These are phyloP conservation scores for Phytophthora sojae DNA, from an alignment of 352 stramenopile species.

Conservation along the genomic window DNA sequence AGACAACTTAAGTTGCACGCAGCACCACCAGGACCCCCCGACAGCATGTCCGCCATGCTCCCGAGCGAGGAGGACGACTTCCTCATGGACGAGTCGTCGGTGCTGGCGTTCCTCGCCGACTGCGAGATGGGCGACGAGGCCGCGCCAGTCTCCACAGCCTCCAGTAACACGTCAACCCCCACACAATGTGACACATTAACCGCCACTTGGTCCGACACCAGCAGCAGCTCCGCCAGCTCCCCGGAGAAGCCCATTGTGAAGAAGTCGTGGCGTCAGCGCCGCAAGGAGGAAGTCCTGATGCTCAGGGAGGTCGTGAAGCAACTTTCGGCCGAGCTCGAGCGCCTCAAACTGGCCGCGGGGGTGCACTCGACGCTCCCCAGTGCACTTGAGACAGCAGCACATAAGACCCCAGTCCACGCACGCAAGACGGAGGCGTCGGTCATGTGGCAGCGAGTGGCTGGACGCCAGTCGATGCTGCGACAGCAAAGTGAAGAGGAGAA, in stretches of 20 bases:
- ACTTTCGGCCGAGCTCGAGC: constrained; percentile 21
- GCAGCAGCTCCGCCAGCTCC: constrained; percentile 5
- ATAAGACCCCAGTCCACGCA: background rate
- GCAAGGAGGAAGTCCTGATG: constrained; percentile 31
- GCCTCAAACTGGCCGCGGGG: constrained; percentile 25
- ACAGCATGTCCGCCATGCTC: constrained; percentile 1
- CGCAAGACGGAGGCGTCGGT: constrained; percentile 21
- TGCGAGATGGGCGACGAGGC: constrained; percentile 13
- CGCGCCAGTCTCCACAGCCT: background rate
- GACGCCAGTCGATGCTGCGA: constrained; percentile 22
- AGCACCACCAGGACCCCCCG: background rate
- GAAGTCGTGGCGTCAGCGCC: constrained; percentile 37
- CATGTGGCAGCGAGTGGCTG: constrained; percentile 35
- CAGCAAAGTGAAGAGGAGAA: constrained; percentile 29
- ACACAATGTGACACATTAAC: background rate
- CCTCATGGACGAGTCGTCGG: constrained; percentile 33
- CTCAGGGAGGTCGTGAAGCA: constrained; percentile 32
- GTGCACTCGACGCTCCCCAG: constrained; percentile 29
- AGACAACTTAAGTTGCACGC: constrained; percentile 2
- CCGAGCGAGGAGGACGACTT: constrained; percentile 29
- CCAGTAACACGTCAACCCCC: background rate
- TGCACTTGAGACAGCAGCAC: background rate
- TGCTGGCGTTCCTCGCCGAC: constrained; percentile 35
- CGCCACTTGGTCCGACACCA: constrained; percentile 21
- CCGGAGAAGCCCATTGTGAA: constrained; percentile 9